Evolutionary conservation across 73 alveolate genomes (phyloP).

Genomic region (Paramecium pentaurelia): DNA sequence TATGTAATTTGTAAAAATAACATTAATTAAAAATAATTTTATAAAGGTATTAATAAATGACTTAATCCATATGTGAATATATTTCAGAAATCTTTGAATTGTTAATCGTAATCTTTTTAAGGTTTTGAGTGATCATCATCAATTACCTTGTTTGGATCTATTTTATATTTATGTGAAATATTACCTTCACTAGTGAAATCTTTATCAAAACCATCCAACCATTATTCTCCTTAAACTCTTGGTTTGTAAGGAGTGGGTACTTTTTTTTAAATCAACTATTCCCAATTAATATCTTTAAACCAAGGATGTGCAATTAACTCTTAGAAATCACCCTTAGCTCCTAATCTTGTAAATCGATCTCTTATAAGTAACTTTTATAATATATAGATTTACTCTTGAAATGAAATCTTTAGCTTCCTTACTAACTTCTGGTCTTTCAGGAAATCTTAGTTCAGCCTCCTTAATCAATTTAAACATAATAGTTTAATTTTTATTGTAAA

Average conservation of each 20-base stretch:
- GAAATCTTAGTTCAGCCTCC: slow-evolving; percentile 79
- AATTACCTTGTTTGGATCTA: slow-evolving; percentile 16
- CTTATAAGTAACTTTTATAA: not conserved
- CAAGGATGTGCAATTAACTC: slow-evolving; percentile 90
- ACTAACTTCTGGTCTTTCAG: slow-evolving; percentile 74
- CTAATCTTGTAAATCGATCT: slow-evolving; percentile 83
- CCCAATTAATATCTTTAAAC: slow-evolving; percentile 94
- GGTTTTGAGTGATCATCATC: slow-evolving; percentile 41
- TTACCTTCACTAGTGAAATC: slow-evolving; percentile 57
- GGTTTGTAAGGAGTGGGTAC: slow-evolving; percentile 84
- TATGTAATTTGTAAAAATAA: not conserved
- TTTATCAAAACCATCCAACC: slow-evolving; percentile 61
- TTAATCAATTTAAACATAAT: slow-evolving; percentile 63
- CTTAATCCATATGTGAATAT: not conserved
- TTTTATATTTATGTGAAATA: not conserved
- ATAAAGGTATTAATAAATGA: not conserved
- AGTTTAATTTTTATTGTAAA: slow-evolving; percentile 67
- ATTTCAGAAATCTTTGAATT: slow-evolving; percentile 59
- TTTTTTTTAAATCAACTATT: slow-evolving; percentile 76
- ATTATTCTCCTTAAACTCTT: slow-evolving; percentile 51
- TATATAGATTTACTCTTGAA: slow-evolving; percentile 23
- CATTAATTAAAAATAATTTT: not conserved
- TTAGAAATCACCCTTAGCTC: slow-evolving; percentile 88
- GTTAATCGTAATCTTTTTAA: slow-evolving; percentile 35
- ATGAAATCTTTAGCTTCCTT: slow-evolving; percentile 79